Conservation (phyloP, 1,284 basidiomycete species). For the Irpex lacteus region DNA sequence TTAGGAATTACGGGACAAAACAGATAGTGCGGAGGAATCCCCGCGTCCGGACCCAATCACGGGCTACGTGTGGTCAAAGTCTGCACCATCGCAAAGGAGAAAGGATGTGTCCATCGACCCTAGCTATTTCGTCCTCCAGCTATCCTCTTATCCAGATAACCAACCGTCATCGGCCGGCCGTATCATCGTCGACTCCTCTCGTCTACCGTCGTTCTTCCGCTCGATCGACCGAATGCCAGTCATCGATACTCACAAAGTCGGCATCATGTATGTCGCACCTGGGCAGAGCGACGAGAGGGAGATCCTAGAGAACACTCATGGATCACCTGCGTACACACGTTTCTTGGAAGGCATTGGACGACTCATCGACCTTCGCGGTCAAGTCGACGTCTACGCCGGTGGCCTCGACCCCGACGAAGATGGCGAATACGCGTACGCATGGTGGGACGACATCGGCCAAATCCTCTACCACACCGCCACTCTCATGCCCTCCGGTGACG, state of each 20-base stretch:
- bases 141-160: conserved; percentile 76
- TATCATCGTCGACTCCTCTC: conserved; percentile 55
- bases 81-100: conserved; percentile 82
- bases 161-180: conserved; percentile 33
- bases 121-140: conserved; percentile 83
- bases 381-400: conserved; percentile 92
- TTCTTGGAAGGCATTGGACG: conserved; percentile 91
- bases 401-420: conserved; percentile 89
- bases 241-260: conserved; percentile 97
- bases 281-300: conserved; percentile 85
- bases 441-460: conserved; percentile 98
- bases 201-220: conserved; percentile 56
- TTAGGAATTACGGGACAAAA: conserved; percentile 8
- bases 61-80: conserved; percentile 82
- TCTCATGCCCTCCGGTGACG: conserved; percentile 88
- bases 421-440: conserved; percentile 94
- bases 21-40: conserved; percentile 5
- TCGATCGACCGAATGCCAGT: conserved; percentile 88
- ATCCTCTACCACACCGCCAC: conserved; percentile 96
- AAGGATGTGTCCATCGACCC: conserved; percentile 88
- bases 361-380: conserved; percentile 87
- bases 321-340: conserved; percentile 91
- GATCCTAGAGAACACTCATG: conserved; percentile 89
- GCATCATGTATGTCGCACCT: conserved; percentile 93
- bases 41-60: conserved; percentile 58